phyloP scores from a whole-genome alignment of 2,329 filamentous ascomycete species.

The Nigrospora sphaerica region DNA sequence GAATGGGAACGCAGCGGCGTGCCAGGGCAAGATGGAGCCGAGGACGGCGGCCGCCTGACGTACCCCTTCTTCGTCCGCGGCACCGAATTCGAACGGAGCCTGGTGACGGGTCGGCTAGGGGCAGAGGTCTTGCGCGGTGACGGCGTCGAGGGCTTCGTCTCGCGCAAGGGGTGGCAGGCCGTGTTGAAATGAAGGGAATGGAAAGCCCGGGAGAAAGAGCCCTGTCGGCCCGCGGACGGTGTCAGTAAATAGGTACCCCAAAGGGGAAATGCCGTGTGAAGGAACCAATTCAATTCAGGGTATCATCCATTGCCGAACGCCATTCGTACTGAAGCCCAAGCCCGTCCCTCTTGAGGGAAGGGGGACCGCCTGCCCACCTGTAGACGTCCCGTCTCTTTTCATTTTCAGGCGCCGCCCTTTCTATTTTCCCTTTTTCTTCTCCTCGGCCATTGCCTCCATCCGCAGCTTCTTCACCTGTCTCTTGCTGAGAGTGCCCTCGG shows the following conservation, averaged over 20 bases:
- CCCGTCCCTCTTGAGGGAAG: too few species aligned
- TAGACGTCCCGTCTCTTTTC: background rate
- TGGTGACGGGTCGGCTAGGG: conserved; percentile 56
- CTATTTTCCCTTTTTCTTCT: conserved; percentile 3
- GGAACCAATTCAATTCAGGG: background rate
- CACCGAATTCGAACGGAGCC: conserved; percentile 54
- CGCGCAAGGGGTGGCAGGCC: conserved; percentile 53
- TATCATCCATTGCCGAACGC: conserved; percentile 1
- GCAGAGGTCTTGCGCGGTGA: conserved; percentile 56
- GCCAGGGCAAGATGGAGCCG: background rate
- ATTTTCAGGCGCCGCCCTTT: conserved; percentile 18
- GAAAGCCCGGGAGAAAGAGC: too few species aligned
- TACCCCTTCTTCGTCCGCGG: conserved; percentile 59
- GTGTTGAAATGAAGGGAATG: conserved; percentile 26
- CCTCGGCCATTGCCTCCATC: background rate
- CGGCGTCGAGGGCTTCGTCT: conserved; percentile 47
- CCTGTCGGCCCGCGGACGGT: background rate
- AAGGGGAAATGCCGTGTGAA: background rate
- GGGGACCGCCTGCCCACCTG: too few species aligned
- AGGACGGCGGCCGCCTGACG: conserved; percentile 18
- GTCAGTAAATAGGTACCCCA: background rate
- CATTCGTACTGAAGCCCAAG: background rate
- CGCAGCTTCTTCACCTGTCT: conserved; percentile 1
- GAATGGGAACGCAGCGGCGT: background rate
- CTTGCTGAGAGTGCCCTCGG: conserved; percentile 1